Conservation (phyloP, 2,329 filamentous ascomycete species). For the Colletotrichum sp. region DNA sequence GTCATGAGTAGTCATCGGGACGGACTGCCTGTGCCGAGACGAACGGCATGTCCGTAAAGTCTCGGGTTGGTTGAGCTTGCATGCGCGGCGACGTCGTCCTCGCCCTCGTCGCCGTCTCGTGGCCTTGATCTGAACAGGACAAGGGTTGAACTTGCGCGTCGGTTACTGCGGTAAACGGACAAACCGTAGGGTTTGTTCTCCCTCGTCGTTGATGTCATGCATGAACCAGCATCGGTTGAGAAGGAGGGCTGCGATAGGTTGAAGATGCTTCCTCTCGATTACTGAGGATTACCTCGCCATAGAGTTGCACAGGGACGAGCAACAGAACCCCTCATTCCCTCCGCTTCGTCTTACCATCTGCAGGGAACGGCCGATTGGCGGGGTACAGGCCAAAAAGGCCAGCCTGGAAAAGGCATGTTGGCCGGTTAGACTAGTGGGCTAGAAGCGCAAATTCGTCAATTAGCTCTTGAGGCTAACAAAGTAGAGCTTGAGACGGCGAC, state of each 20-base stretch:
- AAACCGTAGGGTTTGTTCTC: neutral
- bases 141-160: neutral
- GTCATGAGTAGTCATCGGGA: neutral
- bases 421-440: neutral
- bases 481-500: neutral
- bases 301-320: neutral
- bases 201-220: slow-evolving; percentile 25
- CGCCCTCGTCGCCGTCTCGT: neutral
- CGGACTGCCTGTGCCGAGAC: neutral
- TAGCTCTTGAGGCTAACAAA: neutral
- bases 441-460: neutral
- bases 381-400: neutral
- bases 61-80: neutral
- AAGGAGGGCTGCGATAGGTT: neutral
- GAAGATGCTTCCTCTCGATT: neutral
- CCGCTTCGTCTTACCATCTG: neutral
- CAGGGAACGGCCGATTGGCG: neutral
- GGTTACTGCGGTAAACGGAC: slow-evolving; percentile 10
- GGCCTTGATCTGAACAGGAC: neutral
- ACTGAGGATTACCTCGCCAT: neutral
- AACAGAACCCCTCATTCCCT: neutral
- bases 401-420: neutral
- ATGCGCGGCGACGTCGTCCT: neutral
- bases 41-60: neutral
- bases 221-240: slow-evolving; percentile 14